Evolutionary conservation across 305 asterid genomes (phyloP).

Genomic region (Fraxinus latifolia): DNA sequence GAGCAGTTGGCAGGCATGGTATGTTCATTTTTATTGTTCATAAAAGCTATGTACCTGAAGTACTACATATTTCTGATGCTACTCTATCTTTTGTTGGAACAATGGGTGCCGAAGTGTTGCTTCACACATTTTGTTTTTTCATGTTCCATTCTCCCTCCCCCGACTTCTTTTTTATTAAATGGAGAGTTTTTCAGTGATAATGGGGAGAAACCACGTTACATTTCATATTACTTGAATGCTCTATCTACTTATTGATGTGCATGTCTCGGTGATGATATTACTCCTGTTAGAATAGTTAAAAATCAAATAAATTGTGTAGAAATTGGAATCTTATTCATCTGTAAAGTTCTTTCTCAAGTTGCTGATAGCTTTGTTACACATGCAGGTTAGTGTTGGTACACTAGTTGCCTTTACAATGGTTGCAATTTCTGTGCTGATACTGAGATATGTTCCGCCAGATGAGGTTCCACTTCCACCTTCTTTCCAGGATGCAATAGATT

Average conservation of each 20-base stretch:
- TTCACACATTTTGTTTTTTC: background rate
- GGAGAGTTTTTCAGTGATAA: background rate
- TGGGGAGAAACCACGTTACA: background rate
- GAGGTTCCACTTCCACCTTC: slow-evolving; percentile 86
- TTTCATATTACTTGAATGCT: background rate
- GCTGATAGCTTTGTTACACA: slow-evolving; percentile 18
- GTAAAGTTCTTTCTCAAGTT: background rate
- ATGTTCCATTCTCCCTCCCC: background rate
- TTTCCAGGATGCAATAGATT: slow-evolving; percentile 77
- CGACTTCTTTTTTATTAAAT: background rate
- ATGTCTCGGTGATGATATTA: background rate
- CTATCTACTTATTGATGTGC: background rate
- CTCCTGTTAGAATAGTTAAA: background rate
- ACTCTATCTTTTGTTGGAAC: background rate
- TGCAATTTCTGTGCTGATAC: slow-evolving; percentile 79
- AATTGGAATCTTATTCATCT: background rate
- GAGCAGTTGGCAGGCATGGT: slow-evolving; percentile 97
- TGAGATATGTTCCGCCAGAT: slow-evolving; percentile 90
- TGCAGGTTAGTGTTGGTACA: slow-evolving; percentile 97
- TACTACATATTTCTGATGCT: background rate
- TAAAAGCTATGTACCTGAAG: background rate
- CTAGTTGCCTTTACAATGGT: slow-evolving; percentile 94
- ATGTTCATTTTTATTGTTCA: slow-evolving; percentile 10
- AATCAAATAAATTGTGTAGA: background rate
- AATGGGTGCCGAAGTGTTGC: background rate